These are phyloP conservation scores for Fraxinus baroniana DNA, from an alignment of 305 asterid genomes.

Conservation along the genomic window DNA sequence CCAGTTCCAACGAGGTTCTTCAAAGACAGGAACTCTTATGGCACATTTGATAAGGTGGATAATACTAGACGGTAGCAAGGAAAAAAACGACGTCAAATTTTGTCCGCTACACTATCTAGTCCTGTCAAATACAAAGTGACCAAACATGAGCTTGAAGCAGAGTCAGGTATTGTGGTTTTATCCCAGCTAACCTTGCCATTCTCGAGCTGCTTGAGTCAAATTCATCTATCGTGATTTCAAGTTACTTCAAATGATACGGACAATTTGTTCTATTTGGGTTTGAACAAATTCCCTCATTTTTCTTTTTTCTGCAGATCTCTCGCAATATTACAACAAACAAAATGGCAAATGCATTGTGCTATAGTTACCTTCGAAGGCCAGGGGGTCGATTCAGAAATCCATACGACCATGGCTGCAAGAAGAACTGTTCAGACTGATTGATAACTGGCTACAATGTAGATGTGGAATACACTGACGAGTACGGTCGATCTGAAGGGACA, in stretches of 20 bases:
- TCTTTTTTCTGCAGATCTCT: slow-evolving; percentile 52
- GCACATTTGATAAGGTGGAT: not conserved
- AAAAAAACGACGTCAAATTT: not conserved
- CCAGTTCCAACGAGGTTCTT: not conserved
- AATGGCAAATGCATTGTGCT: slow-evolving; percentile 78
- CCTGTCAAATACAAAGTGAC: not conserved
- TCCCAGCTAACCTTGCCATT: not conserved
- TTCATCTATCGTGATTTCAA: not conserved
- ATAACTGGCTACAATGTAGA: slow-evolving; percentile 80
- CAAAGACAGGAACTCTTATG: too few relatives aligned
- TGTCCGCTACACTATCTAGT: not conserved
- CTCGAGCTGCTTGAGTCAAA: not conserved
- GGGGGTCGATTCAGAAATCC: slow-evolving; percentile 79
- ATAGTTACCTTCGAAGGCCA: slow-evolving; percentile 77
- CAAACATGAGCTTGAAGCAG: not conserved
- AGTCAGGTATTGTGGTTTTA: not conserved
- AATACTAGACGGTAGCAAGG: not conserved
- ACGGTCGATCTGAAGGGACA: slow-evolving; percentile 53
- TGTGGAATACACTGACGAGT: slow-evolving; percentile 40
- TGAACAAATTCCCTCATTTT: not conserved
- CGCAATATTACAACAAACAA: slow-evolving; percentile 93
- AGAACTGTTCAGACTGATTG: slow-evolving; percentile 85
- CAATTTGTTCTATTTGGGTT: not conserved
- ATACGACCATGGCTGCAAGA: slow-evolving; percentile 79
- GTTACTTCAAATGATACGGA: not conserved